phyloP scores from a whole-genome alignment of 352 stramenopile genomes.

The Phytopythium mirpurense region DNA sequence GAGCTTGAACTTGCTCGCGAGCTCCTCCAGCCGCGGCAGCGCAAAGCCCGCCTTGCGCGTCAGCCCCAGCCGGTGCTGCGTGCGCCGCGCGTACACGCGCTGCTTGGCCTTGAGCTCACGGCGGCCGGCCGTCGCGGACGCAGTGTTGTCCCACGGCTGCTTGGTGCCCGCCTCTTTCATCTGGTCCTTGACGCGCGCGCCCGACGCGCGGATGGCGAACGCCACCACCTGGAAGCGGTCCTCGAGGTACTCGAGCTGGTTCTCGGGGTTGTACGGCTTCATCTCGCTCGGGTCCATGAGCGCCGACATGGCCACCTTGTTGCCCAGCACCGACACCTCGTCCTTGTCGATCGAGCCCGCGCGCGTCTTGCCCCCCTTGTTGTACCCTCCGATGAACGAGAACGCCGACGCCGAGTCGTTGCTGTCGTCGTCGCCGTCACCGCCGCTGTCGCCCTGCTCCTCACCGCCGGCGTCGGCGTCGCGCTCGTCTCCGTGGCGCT shows the following conservation, averaged over 20 bases:
- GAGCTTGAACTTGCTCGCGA: conserved; percentile 75
- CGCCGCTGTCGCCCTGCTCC: conserved; percentile 17
- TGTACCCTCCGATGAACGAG: conserved; percentile 73
- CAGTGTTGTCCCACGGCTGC: conserved; percentile 70
- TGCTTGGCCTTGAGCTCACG: conserved; percentile 86
- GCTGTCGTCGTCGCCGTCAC: conserved; percentile 18
- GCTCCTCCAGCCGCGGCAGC: conserved; percentile 69
- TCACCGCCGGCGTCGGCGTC: conserved; percentile 21
- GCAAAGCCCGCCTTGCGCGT: conserved; percentile 52
- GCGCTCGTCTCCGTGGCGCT: conserved; percentile 18
- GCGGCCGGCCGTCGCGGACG: conserved; percentile 49
- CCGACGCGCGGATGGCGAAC: conserved; percentile 79
- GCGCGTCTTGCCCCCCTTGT: conserved; percentile 28
- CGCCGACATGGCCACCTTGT: conserved; percentile 19
- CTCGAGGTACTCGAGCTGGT: conserved; percentile 87
- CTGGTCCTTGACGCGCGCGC: conserved; percentile 81
- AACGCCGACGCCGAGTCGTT: conserved; percentile 35
- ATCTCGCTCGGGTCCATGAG: conserved; percentile 49
- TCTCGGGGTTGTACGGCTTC: conserved; percentile 78
- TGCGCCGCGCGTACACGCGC: conserved; percentile 65
- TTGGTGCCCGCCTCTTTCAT: conserved; percentile 88
- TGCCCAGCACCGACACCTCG: conserved; percentile 6
- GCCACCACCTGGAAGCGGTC: conserved; percentile 87
- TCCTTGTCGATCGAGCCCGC: conserved; percentile 4
- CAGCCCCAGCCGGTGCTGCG: conserved; percentile 53